phyloP scores from a whole-genome alignment of 1,284 basidiomycete genomes.

The Ustilago loliicola region DNA sequence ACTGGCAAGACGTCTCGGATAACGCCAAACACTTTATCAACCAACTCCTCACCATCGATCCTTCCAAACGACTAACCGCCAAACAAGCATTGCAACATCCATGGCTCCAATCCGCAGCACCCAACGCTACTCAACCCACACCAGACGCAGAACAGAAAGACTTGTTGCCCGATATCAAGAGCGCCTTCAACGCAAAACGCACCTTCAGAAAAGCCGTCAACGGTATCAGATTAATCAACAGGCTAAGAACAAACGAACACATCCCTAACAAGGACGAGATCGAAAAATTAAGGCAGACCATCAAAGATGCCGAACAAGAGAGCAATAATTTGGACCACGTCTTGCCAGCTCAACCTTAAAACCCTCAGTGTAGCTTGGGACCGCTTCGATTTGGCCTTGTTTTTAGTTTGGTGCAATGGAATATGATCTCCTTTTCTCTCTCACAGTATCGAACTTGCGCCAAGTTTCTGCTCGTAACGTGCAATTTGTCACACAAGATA shows the following conservation, averaged over 20 bases:
- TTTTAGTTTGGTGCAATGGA: slow-evolving; percentile 11
- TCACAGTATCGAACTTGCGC: too few species aligned
- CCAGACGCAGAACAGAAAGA: slow-evolving; percentile 53
- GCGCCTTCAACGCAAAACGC: slow-evolving; percentile 68
- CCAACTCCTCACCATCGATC: slow-evolving; percentile 64
- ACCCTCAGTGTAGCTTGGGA: neutral
- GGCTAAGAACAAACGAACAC: slow-evolving; percentile 48
- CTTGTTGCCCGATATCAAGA: slow-evolving; percentile 68
- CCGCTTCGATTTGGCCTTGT: neutral
- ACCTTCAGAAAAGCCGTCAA: slow-evolving; percentile 69
- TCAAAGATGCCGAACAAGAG: slow-evolving; percentile 53
- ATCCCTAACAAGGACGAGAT: slow-evolving; percentile 48
- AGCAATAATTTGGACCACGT: slow-evolving; percentile 54
- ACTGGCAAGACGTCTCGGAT: slow-evolving; percentile 66
- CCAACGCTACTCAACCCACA: neutral
- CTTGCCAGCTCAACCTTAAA: slow-evolving; percentile 1
- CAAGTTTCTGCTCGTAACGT: too few species aligned
- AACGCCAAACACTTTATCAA: slow-evolving; percentile 67
- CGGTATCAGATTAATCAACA: slow-evolving; percentile 64
- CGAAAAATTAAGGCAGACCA: slow-evolving; percentile 47
- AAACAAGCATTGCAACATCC: slow-evolving; percentile 61
- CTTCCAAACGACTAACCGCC: slow-evolving; percentile 60
- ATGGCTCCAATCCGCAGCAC: slow-evolving; percentile 53
- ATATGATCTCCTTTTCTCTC: neutral
- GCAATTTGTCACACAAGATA: too few species aligned